These are phyloP conservation scores for Fusarium coffeatum DNA, from an alignment of 2,329 filamentous ascomycete species.

Conservation along the genomic window DNA sequence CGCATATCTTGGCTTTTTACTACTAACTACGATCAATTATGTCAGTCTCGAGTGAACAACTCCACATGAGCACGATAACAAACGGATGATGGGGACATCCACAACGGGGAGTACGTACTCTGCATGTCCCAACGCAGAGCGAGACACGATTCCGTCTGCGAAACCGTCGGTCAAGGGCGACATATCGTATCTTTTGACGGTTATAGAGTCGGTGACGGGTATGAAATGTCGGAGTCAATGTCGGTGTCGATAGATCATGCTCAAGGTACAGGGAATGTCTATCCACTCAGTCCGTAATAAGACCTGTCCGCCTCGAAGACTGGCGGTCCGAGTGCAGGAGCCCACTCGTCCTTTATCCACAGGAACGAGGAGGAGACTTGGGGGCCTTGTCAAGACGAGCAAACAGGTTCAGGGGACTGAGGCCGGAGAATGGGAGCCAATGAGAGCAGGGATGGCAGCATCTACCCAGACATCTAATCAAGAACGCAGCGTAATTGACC, in stretches of 20 bases:
- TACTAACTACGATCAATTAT: constrained; percentile 21
- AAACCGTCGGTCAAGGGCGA: constrained; percentile 43
- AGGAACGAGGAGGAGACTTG: constrained; percentile 24
- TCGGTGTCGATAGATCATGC: constrained; percentile 43
- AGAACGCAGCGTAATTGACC: constrained; percentile 16
- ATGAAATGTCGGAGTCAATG: constrained; percentile 43
- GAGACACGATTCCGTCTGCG: constrained; percentile 34
- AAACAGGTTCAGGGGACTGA: constrained; percentile 18
- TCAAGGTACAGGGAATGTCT: constrained; percentile 33
- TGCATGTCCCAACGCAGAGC: constrained; percentile 37
- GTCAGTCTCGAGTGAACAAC: constrained; percentile 26
- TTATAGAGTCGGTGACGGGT: constrained; percentile 43
- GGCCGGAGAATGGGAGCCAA: constrained; percentile 26
- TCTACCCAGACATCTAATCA: constrained; percentile 12
- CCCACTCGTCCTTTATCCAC: constrained; percentile 30
- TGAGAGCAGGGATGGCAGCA: constrained; percentile 16
- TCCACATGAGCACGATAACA: constrained; percentile 17
- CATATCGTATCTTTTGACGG: constrained; percentile 30
- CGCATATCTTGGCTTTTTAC: constrained; percentile 37
- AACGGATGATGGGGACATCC: constrained; percentile 23
- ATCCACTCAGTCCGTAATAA: constrained; percentile 40
- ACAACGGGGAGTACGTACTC: constrained; percentile 25
- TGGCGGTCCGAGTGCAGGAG: constrained; percentile 35
- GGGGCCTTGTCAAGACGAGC: constrained; percentile 28
- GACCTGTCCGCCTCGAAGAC: constrained; percentile 38